A percentile compares a stretch with the other conserved stretches of the same genome.
These are phyloP conservation scores for Lolium multiflorum DNA, from an alignment of 176 grass and related monocot genomes.

Conservation along the genomic window DNA sequence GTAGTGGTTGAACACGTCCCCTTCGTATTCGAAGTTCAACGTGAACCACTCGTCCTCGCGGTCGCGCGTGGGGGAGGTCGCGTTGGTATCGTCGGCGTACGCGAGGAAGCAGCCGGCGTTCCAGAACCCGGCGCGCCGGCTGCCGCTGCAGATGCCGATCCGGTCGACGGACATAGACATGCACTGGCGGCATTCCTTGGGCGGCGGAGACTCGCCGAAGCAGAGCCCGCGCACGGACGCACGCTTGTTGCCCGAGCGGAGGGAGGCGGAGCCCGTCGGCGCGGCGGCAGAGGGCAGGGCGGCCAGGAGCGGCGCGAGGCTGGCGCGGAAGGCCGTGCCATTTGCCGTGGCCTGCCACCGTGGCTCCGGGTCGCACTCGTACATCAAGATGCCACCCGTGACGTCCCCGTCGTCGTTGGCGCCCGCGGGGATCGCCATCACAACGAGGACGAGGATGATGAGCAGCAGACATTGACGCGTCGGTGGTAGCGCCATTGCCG, in stretches of 20 bases:
- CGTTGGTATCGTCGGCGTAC: background rate
- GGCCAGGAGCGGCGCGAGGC: background rate
- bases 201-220: background rate
- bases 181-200: background rate
- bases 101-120: background rate
- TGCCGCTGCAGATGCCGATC: background rate
- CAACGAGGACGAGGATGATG: background rate
- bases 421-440: background rate
- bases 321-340: background rate
- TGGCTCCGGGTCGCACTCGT: background rate
- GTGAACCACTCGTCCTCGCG: background rate
- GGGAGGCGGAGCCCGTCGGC: conserved; percentile 14
- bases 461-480: background rate
- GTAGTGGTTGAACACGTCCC: background rate
- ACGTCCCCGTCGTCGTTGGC: background rate
- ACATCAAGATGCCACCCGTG: background rate
- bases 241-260: background rate
- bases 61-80: background rate
- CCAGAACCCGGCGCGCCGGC: background rate
- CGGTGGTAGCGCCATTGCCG: background rate
- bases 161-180: background rate
- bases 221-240: conserved; percentile 22
- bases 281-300: background rate
- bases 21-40: background rate
- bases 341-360: background rate